Conservation (phyloP, 2,329 filamentous ascomycete genomes). For the Colletotrichum paranaense region DNA sequence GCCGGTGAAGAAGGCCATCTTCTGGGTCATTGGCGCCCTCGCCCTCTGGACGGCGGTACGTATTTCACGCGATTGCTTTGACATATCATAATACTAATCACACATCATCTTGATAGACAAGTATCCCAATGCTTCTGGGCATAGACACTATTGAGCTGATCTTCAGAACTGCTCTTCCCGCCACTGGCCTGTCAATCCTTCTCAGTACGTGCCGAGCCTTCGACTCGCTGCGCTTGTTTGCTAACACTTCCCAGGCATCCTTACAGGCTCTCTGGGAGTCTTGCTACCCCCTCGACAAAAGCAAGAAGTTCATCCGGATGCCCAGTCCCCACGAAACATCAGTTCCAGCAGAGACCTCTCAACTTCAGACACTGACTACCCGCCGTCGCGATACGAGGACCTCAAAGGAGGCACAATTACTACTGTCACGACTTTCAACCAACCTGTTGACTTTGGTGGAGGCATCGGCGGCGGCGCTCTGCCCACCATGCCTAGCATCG, state of each 20-base stretch:
- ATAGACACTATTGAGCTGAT: conserved; percentile 54
- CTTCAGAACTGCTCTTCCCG: conserved; percentile 61
- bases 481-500: conserved; percentile 51
- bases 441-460: conserved; percentile 42
- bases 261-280: conserved; percentile 52
- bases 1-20: conserved; percentile 52
- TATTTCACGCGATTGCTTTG: conserved; percentile 33
- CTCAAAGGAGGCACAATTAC: conserved; percentile 55
- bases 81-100: conserved; percentile 31
- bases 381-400: conserved; percentile 61
- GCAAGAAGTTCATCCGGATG: conserved; percentile 45
- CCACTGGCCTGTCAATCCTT: conserved; percentile 59
- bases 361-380: conserved; percentile 56
- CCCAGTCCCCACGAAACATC: conserved; percentile 51
- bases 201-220: conserved; percentile 53
- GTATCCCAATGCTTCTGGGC: conserved; percentile 63
- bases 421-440: conserved; percentile 50
- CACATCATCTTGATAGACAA: conserved; percentile 51
- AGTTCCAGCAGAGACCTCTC: conserved; percentile 50
- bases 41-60: conserved; percentile 66
- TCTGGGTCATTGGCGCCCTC: conserved; percentile 56
- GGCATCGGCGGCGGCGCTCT: conserved; percentile 43
- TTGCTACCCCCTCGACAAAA: conserved; percentile 45
- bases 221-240: not conserved
- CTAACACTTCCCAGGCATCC: conserved; percentile 39